Percentiles rank a stretch among this genome's conserved stretches.
These are phyloP conservation scores for Neurospora sp. DNA, from an alignment of 2,329 filamentous ascomycete species.

Conservation along the genomic window DNA sequence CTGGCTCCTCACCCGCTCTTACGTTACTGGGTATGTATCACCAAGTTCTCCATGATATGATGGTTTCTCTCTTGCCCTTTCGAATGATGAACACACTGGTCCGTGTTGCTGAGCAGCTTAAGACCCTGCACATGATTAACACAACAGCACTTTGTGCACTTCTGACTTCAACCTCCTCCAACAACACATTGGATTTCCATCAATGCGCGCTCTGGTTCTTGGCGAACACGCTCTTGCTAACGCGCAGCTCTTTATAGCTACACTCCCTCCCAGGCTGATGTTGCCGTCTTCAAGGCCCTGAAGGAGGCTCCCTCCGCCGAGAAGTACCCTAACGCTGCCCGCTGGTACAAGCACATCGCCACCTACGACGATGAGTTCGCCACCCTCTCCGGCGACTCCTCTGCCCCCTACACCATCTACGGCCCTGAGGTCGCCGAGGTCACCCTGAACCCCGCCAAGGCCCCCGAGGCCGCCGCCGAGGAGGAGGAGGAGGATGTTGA, in stretches of 20 bases:
- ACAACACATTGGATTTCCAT: neutral
- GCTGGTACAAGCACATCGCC: constrained; percentile 99
- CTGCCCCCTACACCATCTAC: constrained; percentile 81
- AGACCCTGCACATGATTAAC: constrained; percentile 73
- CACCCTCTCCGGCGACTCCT: constrained; percentile 80
- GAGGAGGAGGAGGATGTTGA: constrained; percentile 85
- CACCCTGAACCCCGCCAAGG: constrained; percentile 78
- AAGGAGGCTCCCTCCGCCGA: constrained; percentile 62
- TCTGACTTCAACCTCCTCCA: constrained; percentile 43
- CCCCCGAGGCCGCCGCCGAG: constrained; percentile 54
- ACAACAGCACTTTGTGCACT: constrained; percentile 45
- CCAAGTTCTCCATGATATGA: neutral
- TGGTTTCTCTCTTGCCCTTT: constrained; percentile 3
- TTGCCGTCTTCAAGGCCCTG: constrained; percentile 87
- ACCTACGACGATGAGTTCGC: constrained; percentile 89
- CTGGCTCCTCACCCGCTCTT: constrained; percentile 21
- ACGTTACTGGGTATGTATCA: constrained; percentile 18
- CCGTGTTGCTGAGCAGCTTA: constrained; percentile 79
- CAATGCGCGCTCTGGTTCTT: neutral
- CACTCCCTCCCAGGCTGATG: constrained; percentile 85
- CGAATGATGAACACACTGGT: constrained; percentile 73
- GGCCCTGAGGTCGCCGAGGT: constrained; percentile 74
- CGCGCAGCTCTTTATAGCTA: constrained; percentile 26
- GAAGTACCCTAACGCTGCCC: constrained; percentile 88
- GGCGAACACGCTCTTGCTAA: constrained; percentile 1